Conservation (phyloP, 192 early-diverging fungal genomes). For the Coemansia sp. region DNA sequence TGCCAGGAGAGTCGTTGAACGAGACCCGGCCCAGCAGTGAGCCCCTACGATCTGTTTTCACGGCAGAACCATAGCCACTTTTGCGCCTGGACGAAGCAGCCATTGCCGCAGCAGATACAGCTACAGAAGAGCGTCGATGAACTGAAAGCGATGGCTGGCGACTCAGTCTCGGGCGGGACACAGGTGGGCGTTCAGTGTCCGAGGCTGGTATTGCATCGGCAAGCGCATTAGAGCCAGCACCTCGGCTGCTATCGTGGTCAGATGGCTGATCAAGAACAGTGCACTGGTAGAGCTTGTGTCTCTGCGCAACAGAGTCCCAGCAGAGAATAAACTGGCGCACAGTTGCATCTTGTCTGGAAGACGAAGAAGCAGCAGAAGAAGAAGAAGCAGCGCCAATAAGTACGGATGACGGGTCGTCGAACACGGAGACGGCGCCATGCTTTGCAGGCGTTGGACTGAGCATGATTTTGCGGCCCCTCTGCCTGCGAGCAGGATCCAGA, state of each 20-base stretch:
- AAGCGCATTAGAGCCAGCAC: not conserved
- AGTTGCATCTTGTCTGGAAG: not conserved
- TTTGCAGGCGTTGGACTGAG: conserved; percentile 36
- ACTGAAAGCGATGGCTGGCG: conserved; percentile 49
- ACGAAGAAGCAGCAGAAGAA: no score
- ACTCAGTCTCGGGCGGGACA: conserved; percentile 24
- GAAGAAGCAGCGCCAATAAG: conserved; percentile 21
- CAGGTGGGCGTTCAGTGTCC: conserved; percentile 16
- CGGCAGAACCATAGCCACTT: conserved; percentile 33
- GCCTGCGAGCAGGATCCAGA: conserved; percentile 14
- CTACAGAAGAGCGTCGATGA: conserved; percentile 44
- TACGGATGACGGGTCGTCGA: conserved; percentile 31
- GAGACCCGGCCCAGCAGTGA: conserved; percentile 48
- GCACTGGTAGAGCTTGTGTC: conserved; percentile 36
- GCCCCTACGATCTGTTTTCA: conserved; percentile 40
- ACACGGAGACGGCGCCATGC: conserved; percentile 18
- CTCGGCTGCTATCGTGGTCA: conserved; percentile 12
- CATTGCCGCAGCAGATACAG: conserved; percentile 25
- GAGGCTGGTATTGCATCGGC: conserved; percentile 10
- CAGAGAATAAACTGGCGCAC: conserved; percentile 44
- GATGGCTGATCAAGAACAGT: conserved; percentile 11
- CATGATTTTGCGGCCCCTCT: conserved; percentile 11
- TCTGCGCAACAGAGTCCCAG: conserved; percentile 36
- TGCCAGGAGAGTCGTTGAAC: conserved; percentile 49
- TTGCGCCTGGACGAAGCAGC: conserved; percentile 32